A percentile compares a stretch with the other conserved stretches of the same genome.
These are phyloP conservation scores for Tetrapisispora namnaoensis DNA, from an alignment of 805 yeast genomes.

Conservation along the genomic window DNA sequence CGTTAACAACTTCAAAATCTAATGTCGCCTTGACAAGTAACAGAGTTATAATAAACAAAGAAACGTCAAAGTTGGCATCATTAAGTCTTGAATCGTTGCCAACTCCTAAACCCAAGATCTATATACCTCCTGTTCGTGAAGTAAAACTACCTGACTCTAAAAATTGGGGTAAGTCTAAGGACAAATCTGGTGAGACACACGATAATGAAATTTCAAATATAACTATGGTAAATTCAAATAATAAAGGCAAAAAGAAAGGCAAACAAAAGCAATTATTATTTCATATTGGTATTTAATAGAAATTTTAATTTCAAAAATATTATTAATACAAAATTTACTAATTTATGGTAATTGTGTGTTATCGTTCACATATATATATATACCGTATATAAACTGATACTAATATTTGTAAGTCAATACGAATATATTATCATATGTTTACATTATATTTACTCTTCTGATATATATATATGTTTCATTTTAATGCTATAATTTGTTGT, in stretches of 20 bases:
- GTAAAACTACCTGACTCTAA: slow-evolving; percentile 29
- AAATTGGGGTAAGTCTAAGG: slow-evolving; percentile 24
- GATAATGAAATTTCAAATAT: slow-evolving; percentile 9
- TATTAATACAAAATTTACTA: not conserved
- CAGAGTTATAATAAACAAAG: not conserved
- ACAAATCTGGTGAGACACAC: not conserved
- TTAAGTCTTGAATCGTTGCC: slow-evolving; percentile 42
- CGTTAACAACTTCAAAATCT: slow-evolving; percentile 5
- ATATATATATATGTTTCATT: not conserved
- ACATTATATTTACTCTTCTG: not conserved
- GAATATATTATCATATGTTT: no score
- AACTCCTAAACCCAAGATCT: slow-evolving; percentile 23
- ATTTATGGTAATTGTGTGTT: no score
- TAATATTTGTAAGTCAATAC: no score
- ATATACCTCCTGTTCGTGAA: slow-evolving; percentile 51
- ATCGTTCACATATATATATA: no score
- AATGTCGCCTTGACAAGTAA: not conserved
- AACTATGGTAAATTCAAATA: slow-evolving; percentile 3
- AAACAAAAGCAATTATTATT: slow-evolving; percentile 46
- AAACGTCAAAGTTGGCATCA: slow-evolving; percentile 12
- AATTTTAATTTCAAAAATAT: not conserved
- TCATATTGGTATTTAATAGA: slow-evolving; percentile 37
- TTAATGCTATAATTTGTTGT: slow-evolving; percentile 41
- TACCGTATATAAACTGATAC: no score
- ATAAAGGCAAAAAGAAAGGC: slow-evolving; percentile 29